Evolutionary conservation across 106 monocot genomes (phyloP).

Genomic region (Dendrobium officinale): DNA sequence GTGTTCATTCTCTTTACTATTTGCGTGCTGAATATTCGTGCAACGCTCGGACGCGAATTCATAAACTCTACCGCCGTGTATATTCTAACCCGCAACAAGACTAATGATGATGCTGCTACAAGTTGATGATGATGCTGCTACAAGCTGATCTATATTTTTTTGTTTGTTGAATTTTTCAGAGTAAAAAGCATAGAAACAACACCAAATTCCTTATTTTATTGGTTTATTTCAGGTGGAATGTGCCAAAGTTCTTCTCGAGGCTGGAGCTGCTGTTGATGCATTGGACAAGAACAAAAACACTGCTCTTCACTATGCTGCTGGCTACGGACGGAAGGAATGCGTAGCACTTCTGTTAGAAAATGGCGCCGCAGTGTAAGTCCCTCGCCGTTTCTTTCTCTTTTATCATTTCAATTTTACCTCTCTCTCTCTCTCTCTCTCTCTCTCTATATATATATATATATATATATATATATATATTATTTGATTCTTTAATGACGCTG

Average conservation of each 20-base stretch:
- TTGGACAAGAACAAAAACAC: constrained; percentile 99
- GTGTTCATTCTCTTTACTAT: no score
- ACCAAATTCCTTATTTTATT: neutral
- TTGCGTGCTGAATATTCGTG: no score
- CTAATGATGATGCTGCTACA: no score
- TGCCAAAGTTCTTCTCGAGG: constrained; percentile 76
- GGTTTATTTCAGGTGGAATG: constrained; percentile 55
- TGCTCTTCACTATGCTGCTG: constrained; percentile 93
- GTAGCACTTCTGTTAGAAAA: constrained; percentile 72
- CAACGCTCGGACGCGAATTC: no score
- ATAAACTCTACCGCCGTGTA: no score
- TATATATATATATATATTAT: neutral
- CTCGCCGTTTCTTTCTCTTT: neutral
- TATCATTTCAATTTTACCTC: neutral
- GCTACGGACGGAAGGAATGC: constrained; percentile 92
- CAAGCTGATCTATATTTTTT: neutral
- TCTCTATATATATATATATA: no score
- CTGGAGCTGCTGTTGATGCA: constrained; percentile 71
- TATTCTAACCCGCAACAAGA: no score
- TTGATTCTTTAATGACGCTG: neutral
- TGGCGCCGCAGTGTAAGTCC: constrained; percentile 90
- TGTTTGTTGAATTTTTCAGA: neutral
- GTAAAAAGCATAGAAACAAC: neutral
- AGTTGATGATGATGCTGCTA: neutral
- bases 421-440: neutral